Conservation (phyloP, 495 filamentous ascomycete species). For the Wilcoxina mikolae region DNA sequence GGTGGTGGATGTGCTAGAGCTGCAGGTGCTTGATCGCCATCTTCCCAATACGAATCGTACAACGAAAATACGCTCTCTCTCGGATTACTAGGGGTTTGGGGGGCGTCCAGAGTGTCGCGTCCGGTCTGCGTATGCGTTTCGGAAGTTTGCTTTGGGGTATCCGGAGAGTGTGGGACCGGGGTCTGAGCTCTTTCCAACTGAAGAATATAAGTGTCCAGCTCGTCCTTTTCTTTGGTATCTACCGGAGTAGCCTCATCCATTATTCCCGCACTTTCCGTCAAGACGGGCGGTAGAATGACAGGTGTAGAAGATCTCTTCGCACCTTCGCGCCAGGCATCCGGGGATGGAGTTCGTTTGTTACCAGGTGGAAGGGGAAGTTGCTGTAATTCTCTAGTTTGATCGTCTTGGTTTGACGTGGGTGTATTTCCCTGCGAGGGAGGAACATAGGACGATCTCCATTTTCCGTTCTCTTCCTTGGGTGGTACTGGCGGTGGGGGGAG, state of each 20-base stretch:
- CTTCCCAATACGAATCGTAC: constrained; percentile 26
- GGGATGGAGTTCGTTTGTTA: neutral
- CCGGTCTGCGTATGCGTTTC: neutral
- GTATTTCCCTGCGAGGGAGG: neutral
- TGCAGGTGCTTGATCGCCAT: neutral
- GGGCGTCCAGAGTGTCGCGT: neutral
- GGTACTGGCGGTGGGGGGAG: constrained; percentile 6
- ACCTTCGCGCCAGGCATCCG: neutral
- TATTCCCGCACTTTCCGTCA: neutral
- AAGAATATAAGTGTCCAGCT: neutral
- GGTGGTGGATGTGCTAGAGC: constrained; percentile 8
- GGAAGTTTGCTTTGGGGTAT: neutral
- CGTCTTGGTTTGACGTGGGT: neutral
- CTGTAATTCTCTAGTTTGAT: neutral
- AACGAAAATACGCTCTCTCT: constrained; percentile 20
- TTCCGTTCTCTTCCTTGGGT: neutral
- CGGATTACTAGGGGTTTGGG: neutral
- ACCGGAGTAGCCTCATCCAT: neutral
- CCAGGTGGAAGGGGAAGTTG: neutral
- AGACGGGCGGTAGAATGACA: neutral
- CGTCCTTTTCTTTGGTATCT: neutral
- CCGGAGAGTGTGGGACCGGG: neutral
- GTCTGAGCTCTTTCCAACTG: neutral
- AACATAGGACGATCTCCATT: neutral
- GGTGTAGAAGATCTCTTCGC: constrained; percentile 4